phyloP scores from a whole-genome alignment of 2,329 filamentous ascomycete genomes.

The Kalmusia sp. region DNA sequence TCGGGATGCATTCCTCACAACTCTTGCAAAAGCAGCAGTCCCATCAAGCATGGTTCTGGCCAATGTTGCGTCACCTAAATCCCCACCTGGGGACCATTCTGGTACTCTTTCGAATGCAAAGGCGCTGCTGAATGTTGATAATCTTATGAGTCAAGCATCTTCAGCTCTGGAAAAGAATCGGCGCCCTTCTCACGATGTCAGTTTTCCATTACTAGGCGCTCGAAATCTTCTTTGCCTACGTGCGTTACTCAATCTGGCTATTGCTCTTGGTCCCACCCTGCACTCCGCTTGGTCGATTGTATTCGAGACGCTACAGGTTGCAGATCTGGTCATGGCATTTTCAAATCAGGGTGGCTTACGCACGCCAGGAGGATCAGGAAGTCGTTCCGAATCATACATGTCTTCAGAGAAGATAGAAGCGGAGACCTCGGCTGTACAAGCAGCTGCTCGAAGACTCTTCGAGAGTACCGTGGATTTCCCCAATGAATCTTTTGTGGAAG shows the following conservation, averaged over 20 bases:
- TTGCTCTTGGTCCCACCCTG: slow-evolving; percentile 88
- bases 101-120: slow-evolving; percentile 75
- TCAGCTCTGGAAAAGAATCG: slow-evolving; percentile 65
- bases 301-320: slow-evolving; percentile 89
- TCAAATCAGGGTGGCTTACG: slow-evolving; percentile 36
- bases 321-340: slow-evolving; percentile 78
- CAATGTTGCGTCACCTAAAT: slow-evolving; percentile 42
- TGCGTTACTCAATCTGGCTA: slow-evolving; percentile 92
- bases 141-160: slow-evolving; percentile 65
- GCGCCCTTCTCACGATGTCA: slow-evolving; percentile 62
- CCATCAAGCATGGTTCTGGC: slow-evolving; percentile 72
- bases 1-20: slow-evolving; percentile 92
- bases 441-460: slow-evolving; percentile 82
- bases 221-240: slow-evolving; percentile 89
- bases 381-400: slow-evolving; percentile 30
- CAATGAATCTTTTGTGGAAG: slow-evolving; percentile 78
- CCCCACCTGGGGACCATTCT: slow-evolving; percentile 57
- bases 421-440: slow-evolving; percentile 88
- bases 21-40: slow-evolving; percentile 89
- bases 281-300: slow-evolving; percentile 88
- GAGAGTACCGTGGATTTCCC: slow-evolving; percentile 94
- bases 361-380: slow-evolving; percentile 18
- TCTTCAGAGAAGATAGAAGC: slow-evolving; percentile 61
- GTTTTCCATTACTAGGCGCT: slow-evolving; percentile 70
- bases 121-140: slow-evolving; percentile 77